These are phyloP conservation scores for Phalaenopsis hybrid DNA, from an alignment of 116 monocot species.

Conservation along the genomic window DNA sequence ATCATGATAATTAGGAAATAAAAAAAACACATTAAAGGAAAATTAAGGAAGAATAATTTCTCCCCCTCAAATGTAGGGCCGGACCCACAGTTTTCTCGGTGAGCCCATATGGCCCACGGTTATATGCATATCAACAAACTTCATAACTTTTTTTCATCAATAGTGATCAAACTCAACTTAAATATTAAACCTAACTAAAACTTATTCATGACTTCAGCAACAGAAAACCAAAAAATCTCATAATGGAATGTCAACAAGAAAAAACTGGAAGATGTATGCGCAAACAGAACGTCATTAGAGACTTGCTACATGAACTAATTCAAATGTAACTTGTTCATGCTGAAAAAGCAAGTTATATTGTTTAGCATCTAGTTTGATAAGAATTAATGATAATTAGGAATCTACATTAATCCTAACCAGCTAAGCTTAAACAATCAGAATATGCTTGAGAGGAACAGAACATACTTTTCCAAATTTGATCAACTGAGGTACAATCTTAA, in stretches of 20 bases:
- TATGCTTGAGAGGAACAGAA: constrained; percentile 4
- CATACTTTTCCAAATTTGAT: constrained; percentile 87
- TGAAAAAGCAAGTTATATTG: background rate
- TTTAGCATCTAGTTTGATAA: background rate
- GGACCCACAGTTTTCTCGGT: too few species aligned
- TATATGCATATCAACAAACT: too few species aligned
- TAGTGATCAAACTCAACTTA: too few species aligned
- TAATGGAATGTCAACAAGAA: background rate
- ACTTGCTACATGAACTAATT: background rate
- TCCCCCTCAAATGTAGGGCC: too few species aligned
- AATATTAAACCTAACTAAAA: too few species aligned
- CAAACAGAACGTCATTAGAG: background rate
- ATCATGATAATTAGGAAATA: too few species aligned
- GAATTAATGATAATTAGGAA: background rate
- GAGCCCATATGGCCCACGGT: too few species aligned
- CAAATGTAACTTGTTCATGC: background rate
- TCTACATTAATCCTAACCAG: background rate
- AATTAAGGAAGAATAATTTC: too few species aligned
- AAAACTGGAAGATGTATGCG: background rate
- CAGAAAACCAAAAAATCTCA: too few species aligned
- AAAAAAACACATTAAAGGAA: too few species aligned
- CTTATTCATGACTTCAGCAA: too few species aligned
- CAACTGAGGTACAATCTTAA: constrained; percentile 82
- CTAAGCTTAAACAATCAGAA: background rate
- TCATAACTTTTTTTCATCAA: too few species aligned